Base-by-base conservation (phyloP, 2,329 filamentous ascomycete species). In the Ophiostoma pallidulum region DNA sequence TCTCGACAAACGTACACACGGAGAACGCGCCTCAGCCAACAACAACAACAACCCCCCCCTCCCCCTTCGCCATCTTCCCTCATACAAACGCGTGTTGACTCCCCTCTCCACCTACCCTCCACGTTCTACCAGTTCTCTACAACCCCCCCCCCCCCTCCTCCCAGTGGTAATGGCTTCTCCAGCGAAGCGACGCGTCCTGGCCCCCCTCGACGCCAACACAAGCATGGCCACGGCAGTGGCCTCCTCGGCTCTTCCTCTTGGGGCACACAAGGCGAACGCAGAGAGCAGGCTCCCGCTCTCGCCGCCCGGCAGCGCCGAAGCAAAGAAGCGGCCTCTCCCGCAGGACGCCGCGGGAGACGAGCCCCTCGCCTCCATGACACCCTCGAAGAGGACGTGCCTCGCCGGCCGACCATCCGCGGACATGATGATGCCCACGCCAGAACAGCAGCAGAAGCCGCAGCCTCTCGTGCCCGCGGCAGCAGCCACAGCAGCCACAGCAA, bases 111-210 rank as follows among this genome's bases (percentile, higher is more conserved):
- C 4, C 12, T 31, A 5, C 36, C n/a, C 29, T 36, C 14, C n/a
- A 39, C 29, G 13, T 28, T 18, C n/a, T 24, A 13, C n/a, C 16
- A 20, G 16, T 24, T 28, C 4, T 18, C 18, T 10, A 20, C 24
- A 29, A n/a, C 3, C 28, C n/a, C n/a, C 14, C 12, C 38, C 12
- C 20, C 20, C 26, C 20, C 10, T 29, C 10, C 4, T 14, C 8
- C 19, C 24, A 18, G 16, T n/a, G 35, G 7, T 38, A 24, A 53
- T 52, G 47, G 51, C 60, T 28, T 61, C 64, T 36, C 70, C 70
- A 10, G 53, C 59, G 32, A 73, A 71, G 58, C 63, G 69, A 68
- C 71, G 71, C 68, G 70, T 67, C 52, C 68, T 74, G 35, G 70
- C 66, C 44, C 59, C 67, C 19, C 62, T 72, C 43, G 64, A 73